Evolutionary conservation across 2,329 filamentous ascomycete genomes (phyloP).

Genomic region (Aspergillus sp.): DNA sequence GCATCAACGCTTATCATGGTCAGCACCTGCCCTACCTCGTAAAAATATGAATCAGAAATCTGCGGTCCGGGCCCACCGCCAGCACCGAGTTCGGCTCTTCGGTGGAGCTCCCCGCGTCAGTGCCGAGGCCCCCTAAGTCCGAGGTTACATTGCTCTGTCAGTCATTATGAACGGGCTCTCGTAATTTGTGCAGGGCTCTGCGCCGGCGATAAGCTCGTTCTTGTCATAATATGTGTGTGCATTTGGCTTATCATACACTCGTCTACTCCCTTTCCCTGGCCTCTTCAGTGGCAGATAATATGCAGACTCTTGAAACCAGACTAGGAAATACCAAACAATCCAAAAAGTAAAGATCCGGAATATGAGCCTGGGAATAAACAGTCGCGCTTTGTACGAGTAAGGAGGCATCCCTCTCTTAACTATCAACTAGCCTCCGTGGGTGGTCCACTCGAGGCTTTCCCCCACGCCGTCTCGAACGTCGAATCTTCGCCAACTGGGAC

Average conservation of each 20-base stretch:
- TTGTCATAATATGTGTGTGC: not conserved
- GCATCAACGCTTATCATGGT: no score
- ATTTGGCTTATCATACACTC: not conserved
- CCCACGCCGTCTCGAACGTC: conserved; percentile 38
- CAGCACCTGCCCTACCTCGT: no score
- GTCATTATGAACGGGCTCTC: no score
- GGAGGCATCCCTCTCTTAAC: not conserved
- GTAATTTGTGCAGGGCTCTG: no score
- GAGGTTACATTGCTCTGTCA: not conserved
- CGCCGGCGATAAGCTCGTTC: no score
- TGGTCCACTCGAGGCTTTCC: conserved; percentile 26
- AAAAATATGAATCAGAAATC: no score
- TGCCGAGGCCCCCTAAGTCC: not conserved
- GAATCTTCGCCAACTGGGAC: conserved; percentile 20
- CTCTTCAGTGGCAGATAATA: not conserved
- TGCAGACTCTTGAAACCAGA: not conserved
- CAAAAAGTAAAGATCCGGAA: not conserved
- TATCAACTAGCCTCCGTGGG: conserved; percentile 2
- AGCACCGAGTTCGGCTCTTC: not conserved
- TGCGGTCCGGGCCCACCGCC: not conserved
- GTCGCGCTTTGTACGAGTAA: not conserved
- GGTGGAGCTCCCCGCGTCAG: not conserved
- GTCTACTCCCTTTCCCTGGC: not conserved
- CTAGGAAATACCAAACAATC: not conserved
- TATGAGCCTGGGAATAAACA: not conserved